Percentiles rank a stretch among this genome's conserved stretches.
Evolutionary conservation across 495 filamentous ascomycete genomes (phyloP).

Genomic region (Penicillium manginii): DNA sequence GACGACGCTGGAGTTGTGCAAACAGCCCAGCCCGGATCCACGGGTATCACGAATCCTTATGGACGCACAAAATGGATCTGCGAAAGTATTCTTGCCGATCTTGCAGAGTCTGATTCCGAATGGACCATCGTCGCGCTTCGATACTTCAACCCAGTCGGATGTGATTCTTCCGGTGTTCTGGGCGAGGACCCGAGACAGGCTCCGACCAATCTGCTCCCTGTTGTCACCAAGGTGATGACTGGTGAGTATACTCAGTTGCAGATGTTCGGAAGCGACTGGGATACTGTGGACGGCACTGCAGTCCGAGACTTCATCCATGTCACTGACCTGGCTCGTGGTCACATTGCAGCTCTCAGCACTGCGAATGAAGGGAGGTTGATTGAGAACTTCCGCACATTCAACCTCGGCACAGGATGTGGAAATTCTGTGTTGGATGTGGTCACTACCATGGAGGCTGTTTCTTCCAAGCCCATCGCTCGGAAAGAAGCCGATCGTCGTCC

Average conservation of each 20-base stretch:
- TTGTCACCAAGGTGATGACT: constrained; percentile 62
- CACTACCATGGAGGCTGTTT: constrained; percentile 47
- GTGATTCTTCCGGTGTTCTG: constrained; percentile 65
- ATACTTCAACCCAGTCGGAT: constrained; percentile 72
- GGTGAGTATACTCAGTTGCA: constrained; percentile 55
- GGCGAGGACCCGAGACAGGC: constrained; percentile 65
- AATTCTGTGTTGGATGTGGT: constrained; percentile 58
- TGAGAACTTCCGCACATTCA: constrained; percentile 56
- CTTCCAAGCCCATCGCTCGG: constrained; percentile 48
- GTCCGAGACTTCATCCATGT: constrained; percentile 64
- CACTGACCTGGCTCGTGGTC: constrained; percentile 68
- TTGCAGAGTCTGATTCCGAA: constrained; percentile 58
- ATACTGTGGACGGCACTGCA: constrained; percentile 64
- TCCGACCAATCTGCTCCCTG: constrained; percentile 66
- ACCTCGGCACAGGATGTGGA: constrained; percentile 56
- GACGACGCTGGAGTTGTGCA: constrained; percentile 36
- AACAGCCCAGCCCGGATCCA: constrained; percentile 44
- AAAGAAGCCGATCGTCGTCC: constrained; percentile 74
- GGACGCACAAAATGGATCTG: constrained; percentile 69
- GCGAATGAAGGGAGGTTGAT: constrained; percentile 39
- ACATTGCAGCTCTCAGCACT: constrained; percentile 59
- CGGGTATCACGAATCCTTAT: constrained; percentile 66
- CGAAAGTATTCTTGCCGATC: constrained; percentile 66
- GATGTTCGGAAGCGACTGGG: constrained; percentile 67
- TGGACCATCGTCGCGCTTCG: constrained; percentile 66